Evolutionary conservation across 106 monocot species (phyloP).

Genomic region (Dendrobium huoshanense): DNA sequence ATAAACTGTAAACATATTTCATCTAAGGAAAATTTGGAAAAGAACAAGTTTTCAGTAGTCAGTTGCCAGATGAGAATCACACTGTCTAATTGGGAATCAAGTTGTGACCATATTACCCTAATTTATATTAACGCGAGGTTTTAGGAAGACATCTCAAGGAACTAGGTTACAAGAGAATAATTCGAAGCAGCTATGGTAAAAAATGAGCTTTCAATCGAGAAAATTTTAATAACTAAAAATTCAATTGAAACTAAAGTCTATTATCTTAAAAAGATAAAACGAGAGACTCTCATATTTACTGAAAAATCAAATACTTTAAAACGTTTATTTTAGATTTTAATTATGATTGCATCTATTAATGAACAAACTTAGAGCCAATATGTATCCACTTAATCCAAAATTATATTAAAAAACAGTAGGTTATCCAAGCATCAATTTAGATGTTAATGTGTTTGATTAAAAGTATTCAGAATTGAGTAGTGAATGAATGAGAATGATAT

Average conservation of each 20-base stretch:
- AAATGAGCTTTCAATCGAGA: neutral
- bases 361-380: neutral
- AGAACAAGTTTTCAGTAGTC: neutral
- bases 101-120: neutral
- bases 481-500: too few relatives aligned
- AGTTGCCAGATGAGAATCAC: neutral
- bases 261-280: neutral
- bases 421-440: neutral
- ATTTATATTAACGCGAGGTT: neutral
- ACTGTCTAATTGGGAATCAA: neutral
- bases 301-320: neutral
- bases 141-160: neutral
- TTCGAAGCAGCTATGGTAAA: neutral
- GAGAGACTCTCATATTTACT: neutral
- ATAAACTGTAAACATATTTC: neutral
- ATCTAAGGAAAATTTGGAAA: neutral
- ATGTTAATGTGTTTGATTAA: neutral
- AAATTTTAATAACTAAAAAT: neutral
- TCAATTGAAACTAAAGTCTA: neutral
- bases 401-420: neutral
- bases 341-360: neutral
- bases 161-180: neutral
- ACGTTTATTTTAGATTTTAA: neutral
- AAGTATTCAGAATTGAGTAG: neutral
- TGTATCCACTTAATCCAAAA: neutral